Conservation (phyloP, 768 basidiomycete species). For the Xerocomus brunneocitrinus region DNA sequence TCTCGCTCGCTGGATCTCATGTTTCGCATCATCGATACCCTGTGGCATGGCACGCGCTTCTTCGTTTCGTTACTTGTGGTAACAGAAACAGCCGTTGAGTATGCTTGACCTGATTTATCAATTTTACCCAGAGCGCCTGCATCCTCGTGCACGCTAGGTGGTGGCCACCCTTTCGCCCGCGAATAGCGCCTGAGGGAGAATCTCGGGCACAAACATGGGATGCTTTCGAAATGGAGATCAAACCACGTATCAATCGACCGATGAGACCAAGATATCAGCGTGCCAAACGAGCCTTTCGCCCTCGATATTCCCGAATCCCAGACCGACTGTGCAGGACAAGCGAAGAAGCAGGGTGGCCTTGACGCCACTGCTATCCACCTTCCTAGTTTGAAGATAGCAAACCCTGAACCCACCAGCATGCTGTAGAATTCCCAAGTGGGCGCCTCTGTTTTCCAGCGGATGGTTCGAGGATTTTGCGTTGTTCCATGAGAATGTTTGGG, state of each 20-base stretch:
- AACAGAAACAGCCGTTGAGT: constrained; percentile 11
- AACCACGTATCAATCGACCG: constrained; percentile 1
- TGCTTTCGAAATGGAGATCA: constrained; percentile 5
- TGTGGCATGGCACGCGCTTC: constrained; percentile 32
- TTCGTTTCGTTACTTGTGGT: constrained; percentile 42
- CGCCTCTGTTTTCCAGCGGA: background rate
- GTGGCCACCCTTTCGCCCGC: constrained; percentile 5
- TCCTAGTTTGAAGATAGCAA: background rate
- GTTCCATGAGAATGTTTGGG: background rate
- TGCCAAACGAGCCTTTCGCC: constrained; percentile 12
- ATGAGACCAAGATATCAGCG: constrained; percentile 1
- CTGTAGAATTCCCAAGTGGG: background rate
- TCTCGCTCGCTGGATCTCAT: constrained; percentile 27
- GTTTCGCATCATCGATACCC: constrained; percentile 19
- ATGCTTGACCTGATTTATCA: constrained; percentile 3
- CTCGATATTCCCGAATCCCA: constrained; percentile 44
- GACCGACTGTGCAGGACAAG: constrained; percentile 38
- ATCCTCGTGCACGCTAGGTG: constrained; percentile 32
- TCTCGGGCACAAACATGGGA: background rate
- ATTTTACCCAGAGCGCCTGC: constrained; percentile 30
- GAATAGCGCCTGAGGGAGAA: background rate
- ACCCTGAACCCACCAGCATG: constrained; percentile 6
- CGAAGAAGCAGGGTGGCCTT: constrained; percentile 16
- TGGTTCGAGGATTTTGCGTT: background rate
- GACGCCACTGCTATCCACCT: background rate